These are phyloP conservation scores for Murraya koenigii DNA, from an alignment of 345 rosid species.

Conservation along the genomic window DNA sequence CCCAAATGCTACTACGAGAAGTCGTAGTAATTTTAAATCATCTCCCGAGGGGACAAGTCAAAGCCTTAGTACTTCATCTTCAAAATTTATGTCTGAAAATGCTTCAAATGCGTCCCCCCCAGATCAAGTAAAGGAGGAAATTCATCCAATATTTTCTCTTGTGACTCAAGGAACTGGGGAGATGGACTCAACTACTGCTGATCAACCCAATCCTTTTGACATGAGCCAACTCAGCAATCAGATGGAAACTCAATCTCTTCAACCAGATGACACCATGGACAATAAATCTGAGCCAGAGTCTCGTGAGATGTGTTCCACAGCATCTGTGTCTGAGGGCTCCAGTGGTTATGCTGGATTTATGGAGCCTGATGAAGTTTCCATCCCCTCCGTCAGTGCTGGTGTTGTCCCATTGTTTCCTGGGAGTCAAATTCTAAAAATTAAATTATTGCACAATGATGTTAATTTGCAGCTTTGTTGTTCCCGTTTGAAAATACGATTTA, in stretches of 20 bases:
- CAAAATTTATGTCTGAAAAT: constrained; percentile 23
- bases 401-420: constrained; percentile 51
- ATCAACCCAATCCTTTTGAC: constrained; percentile 46
- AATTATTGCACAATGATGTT: constrained; percentile 39
- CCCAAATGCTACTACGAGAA: constrained; percentile 60
- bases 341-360: constrained; percentile 45
- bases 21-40: constrained; percentile 40
- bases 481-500: constrained; percentile 56
- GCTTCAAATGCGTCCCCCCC: constrained; percentile 10
- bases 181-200: constrained; percentile 21
- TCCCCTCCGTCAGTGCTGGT: constrained; percentile 43
- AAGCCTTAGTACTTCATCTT: constrained; percentile 20
- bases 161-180: constrained; percentile 27
- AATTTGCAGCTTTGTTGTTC: constrained; percentile 58
- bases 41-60: constrained; percentile 27
- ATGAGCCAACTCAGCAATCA: constrained; percentile 42
- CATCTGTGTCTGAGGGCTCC: constrained; percentile 33
- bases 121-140: constrained; percentile 19
- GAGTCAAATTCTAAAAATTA: constrained; percentile 31
- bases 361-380: constrained; percentile 48
- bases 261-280: constrained; percentile 49
- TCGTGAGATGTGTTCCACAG: constrained; percentile 24
- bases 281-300: constrained; percentile 33
- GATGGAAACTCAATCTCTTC: constrained; percentile 35
- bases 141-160: constrained; percentile 48